phyloP scores from a whole-genome alignment of 768 basidiomycete genomes.

The Boletus fagicola region DNA sequence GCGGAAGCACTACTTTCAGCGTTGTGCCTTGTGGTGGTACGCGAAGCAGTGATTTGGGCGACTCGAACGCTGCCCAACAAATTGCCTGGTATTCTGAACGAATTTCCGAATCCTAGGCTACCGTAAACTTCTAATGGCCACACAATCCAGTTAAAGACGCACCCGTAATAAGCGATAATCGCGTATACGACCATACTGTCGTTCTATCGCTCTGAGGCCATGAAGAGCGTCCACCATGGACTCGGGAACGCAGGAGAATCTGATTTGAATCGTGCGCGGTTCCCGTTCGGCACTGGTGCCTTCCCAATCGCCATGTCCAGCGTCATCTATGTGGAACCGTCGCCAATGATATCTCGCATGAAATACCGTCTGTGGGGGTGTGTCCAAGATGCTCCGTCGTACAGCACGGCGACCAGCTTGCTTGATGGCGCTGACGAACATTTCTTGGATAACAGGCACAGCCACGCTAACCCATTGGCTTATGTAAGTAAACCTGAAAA shows the following conservation, averaged over 20 bases:
- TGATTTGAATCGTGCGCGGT: conserved; percentile 37
- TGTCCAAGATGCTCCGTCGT: not conserved
- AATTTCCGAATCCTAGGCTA: conserved; percentile 46
- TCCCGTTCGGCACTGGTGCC: conserved; percentile 4
- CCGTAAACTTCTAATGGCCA: conserved; percentile 1
- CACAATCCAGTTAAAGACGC: conserved; percentile 6
- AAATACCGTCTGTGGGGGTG: not conserved
- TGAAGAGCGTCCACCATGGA: conserved; percentile 52
- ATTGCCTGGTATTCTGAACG: conserved; percentile 42
- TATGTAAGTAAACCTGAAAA: conserved; percentile 16
- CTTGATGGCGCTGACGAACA: conserved; percentile 18
- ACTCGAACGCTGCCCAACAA: conserved; percentile 46
- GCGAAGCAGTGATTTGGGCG: conserved; percentile 39
- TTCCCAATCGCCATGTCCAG: conserved; percentile 20
- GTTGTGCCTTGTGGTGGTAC: conserved; percentile 34
- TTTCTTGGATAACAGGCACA: conserved; percentile 7
- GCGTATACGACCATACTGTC: conserved; percentile 47
- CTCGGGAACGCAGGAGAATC: conserved; percentile 39
- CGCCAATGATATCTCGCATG: conserved; percentile 4
- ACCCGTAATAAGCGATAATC: conserved; percentile 46
- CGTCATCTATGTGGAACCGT: conserved; percentile 26
- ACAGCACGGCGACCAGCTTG: conserved; percentile 5
- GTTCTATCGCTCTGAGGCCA: conserved; percentile 55
- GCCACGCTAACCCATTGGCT: conserved; percentile 14
- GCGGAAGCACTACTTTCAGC: conserved; percentile 32